Conservation (phyloP, 306 rosid genomes). For the Sophora flavescens region DNA sequence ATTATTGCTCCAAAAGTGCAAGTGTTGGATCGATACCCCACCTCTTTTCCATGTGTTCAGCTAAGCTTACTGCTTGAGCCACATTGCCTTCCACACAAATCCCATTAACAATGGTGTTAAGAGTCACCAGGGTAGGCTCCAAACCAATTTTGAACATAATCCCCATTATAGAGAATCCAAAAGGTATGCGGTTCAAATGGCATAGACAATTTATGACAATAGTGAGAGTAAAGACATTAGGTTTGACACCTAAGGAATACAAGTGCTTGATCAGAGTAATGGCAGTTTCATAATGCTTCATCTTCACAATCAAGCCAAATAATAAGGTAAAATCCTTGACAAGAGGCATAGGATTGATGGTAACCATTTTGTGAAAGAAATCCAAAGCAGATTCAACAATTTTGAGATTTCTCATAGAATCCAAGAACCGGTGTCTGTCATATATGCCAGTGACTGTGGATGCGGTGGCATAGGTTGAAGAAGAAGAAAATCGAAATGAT, state of each 20-base stretch:
- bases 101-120: conserved; percentile 13
- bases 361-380: conserved; percentile 50
- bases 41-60: background rate
- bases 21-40: background rate
- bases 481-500: too few relatives aligned
- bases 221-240: conserved; percentile 40
- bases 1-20: background rate
- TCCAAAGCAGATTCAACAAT: conserved; percentile 36
- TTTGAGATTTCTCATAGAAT: conserved; percentile 29
- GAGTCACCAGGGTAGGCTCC: conserved; percentile 26
- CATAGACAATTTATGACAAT: conserved; percentile 48
- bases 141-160: conserved; percentile 40
- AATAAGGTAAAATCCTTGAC: conserved; percentile 42
- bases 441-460: too few relatives aligned
- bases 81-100: background rate
- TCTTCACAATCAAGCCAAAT: conserved; percentile 38
- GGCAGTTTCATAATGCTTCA: conserved; percentile 29
- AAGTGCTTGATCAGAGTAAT: conserved; percentile 41
- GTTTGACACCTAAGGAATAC: background rate
- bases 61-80: background rate
- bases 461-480: too few relatives aligned
- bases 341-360: conserved; percentile 34
- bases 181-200: conserved; percentile 5
- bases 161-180: conserved; percentile 44
- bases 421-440: background rate